Conservation (phyloP, 2,329 filamentous ascomycete species). For the Pseudogymnoascus sp. region DNA sequence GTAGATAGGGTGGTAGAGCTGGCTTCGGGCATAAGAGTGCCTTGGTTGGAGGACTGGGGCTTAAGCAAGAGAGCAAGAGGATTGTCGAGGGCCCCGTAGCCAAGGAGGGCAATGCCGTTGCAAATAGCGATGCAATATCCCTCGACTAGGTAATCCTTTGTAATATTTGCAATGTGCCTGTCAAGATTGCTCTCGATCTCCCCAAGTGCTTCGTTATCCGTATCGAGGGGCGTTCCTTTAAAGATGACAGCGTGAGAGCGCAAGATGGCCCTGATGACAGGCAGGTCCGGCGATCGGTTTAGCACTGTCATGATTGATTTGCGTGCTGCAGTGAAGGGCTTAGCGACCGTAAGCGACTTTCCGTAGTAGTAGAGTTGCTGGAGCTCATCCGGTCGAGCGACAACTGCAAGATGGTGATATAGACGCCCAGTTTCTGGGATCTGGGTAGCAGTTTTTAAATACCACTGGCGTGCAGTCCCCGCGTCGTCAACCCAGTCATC, state of each 20-base stretch:
- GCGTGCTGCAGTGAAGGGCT: constrained; percentile 59
- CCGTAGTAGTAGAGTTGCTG: constrained; percentile 64
- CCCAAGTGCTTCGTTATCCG: constrained; percentile 37
- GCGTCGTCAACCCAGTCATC: constrained; percentile 68
- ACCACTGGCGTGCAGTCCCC: constrained; percentile 74
- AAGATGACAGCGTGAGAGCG: constrained; percentile 60
- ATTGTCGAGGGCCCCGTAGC: constrained; percentile 25
- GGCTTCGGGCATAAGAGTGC: neutral
- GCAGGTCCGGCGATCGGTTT: constrained; percentile 45
- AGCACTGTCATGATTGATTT: constrained; percentile 67
- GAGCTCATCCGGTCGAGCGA: constrained; percentile 59
- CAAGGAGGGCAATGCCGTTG: constrained; percentile 27
- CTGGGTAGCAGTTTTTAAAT: constrained; percentile 70
- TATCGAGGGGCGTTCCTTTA: constrained; percentile 40
- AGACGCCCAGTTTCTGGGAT: constrained; percentile 69
- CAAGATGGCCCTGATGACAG: constrained; percentile 54
- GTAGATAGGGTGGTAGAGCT: neutral
- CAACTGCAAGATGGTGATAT: constrained; percentile 81
- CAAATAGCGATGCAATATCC: constrained; percentile 52
- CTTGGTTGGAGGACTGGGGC: neutral
- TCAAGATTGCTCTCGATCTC: constrained; percentile 51
- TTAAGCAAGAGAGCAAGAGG: neutral
- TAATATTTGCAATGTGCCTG: constrained; percentile 47
- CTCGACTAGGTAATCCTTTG: constrained; percentile 38
- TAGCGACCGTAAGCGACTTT: constrained; percentile 59